Evolutionary conservation across 805 yeast species (phyloP).

Genomic region (Candida nitratophila): DNA sequence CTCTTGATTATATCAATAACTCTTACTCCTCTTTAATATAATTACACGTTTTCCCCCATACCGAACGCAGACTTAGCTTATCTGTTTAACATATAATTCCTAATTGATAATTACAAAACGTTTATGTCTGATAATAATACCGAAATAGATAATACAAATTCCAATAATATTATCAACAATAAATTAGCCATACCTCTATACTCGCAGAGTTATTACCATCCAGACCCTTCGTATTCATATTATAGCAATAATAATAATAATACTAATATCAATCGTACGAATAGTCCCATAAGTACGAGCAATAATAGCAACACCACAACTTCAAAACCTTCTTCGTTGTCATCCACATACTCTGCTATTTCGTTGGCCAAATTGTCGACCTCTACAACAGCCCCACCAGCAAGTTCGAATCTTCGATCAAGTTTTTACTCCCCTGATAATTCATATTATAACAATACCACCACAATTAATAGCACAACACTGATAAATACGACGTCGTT

Average conservation of each 20-base stretch:
- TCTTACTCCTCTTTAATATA: too few relatives aligned
- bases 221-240: conserved; percentile 7
- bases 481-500: background rate
- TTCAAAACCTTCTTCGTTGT: background rate
- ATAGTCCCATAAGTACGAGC: conserved; percentile 1
- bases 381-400: background rate
- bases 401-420: background rate
- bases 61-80: too few relatives aligned
- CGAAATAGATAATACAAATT: background rate
- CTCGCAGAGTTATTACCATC: background rate
- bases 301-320: background rate
- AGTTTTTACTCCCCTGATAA: background rate
- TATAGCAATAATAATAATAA: conserved; percentile 10
- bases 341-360: background rate
- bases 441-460: background rate
- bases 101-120: background rate
- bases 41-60: too few relatives aligned
- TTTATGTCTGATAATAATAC: background rate
- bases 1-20: too few relatives aligned
- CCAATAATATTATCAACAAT: background rate
- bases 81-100: too few relatives aligned
- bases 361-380: background rate
- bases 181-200: background rate
- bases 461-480: background rate
- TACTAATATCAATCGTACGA: conserved; percentile 3